These are phyloP conservation scores for Xylariaceae sp. DNA, from an alignment of 2,329 filamentous ascomycete species.

Conservation along the genomic window DNA sequence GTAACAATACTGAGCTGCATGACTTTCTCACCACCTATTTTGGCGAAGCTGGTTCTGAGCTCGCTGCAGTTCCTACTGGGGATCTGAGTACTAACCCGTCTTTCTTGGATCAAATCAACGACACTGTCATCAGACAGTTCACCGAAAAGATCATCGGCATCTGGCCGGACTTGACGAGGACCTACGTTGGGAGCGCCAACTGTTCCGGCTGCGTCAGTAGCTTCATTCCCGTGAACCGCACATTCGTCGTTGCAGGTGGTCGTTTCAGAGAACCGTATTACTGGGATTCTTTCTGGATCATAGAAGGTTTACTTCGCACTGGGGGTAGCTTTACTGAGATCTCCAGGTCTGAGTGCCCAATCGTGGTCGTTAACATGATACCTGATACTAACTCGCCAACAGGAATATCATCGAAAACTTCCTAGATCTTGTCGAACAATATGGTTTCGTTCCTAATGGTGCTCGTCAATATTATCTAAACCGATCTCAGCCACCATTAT, in stretches of 20 bases:
- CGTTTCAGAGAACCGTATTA: conserved; percentile 68
- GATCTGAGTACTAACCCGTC: conserved; percentile 51
- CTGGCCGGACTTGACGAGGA: conserved; percentile 63
- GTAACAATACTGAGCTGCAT: conserved; percentile 59
- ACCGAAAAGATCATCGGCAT: conserved; percentile 61
- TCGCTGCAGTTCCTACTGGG: conserved; percentile 47
- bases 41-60: conserved; percentile 58
- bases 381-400: not conserved
- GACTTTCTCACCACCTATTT: conserved; percentile 61
- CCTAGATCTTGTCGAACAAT: conserved; percentile 59
- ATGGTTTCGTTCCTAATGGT: conserved; percentile 65
- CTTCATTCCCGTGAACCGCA: conserved; percentile 62
- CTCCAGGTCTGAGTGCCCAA: conserved; percentile 32
- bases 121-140: conserved; percentile 57
- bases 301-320: conserved; percentile 62
- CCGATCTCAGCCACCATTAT: conserved; percentile 61
- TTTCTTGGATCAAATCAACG: conserved; percentile 54
- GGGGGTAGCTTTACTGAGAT: conserved; percentile 60
- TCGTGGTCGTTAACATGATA: not conserved
- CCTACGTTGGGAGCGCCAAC: conserved; percentile 47
- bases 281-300: conserved; percentile 67
- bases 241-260: conserved; percentile 68
- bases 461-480: conserved; percentile 66
- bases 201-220: conserved; percentile 60
- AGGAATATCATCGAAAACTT: conserved; percentile 67